A percentile compares a stretch with the other conserved stretches of the same genome.
phyloP scores from a whole-genome alignment of 345 rosid species.

The Lenwebbia sp. region DNA sequence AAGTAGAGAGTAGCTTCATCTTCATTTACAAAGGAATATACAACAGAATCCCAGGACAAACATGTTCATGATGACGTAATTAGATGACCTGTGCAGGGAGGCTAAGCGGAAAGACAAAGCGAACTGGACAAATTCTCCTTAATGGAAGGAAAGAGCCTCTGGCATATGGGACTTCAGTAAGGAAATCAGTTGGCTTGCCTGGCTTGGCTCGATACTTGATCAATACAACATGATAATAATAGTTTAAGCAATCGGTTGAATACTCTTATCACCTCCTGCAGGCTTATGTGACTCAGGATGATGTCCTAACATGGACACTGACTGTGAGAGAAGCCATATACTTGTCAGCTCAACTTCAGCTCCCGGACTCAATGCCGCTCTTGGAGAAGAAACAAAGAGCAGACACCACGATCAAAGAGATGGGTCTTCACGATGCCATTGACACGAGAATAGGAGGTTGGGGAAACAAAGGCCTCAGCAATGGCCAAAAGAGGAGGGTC shows the following conservation, averaged over 20 bases:
- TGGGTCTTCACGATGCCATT: slow-evolving; percentile 32
- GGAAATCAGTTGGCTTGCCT: not conserved
- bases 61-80: not conserved
- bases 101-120: not conserved
- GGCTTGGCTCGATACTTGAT: not conserved
- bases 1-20: not conserved
- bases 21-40: not conserved
- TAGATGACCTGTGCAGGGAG: not conserved
- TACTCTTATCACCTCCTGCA: not conserved
- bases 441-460: slow-evolving; percentile 43
- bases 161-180: slow-evolving; percentile 6
- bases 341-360: slow-evolving; percentile 48
- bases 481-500: slow-evolving; percentile 54
- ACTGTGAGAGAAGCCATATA: slow-evolving; percentile 39
- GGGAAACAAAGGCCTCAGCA: slow-evolving; percentile 34
- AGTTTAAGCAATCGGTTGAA: not conserved
- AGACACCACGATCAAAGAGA: slow-evolving; percentile 33
- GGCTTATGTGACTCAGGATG: slow-evolving; percentile 53
- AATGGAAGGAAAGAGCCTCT: slow-evolving; percentile 4
- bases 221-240: not conserved
- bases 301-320: slow-evolving; percentile 22
- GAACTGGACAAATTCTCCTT: slow-evolving; percentile 2
- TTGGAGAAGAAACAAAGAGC: slow-evolving; percentile 41
- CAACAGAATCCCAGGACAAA: not conserved
- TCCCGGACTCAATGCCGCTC: slow-evolving; percentile 31